Evolutionary conservation across 2,329 filamentous ascomycete genomes (phyloP), one percentile per base, ranked within the genome.

Genomic region (Tricladium varicosporioides): DNA sequence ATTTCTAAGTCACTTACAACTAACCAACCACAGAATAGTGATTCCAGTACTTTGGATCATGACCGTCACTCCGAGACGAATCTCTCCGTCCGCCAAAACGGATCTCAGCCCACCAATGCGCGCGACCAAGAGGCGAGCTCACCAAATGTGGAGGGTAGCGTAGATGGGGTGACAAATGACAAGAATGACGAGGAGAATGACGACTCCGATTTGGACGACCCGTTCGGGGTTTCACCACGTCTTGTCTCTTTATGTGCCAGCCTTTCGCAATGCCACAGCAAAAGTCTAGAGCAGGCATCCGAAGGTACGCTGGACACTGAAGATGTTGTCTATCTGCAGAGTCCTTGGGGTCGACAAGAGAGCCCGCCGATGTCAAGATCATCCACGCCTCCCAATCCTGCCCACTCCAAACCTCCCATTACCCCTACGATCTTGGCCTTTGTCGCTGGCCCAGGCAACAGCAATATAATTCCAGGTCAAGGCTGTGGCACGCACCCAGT

Each of bases 1-100:
- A 40, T 19, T 32, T 51, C 32, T n/a, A 51, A 51, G 43, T 33
- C 32, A 51, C 33, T 32, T 43, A 16, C 16, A 51, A 43, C 48
- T 51, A 43, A 51, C 33, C 33, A 43, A 43, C 18, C 5, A 40
- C 36, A 40, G 36, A 40, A 40, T 10, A 40, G 36, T 10, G 36
- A 40, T 40, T 40, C 36, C 36, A 40, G 36, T 10, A 40, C 36
- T 40, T 40, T 40, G 36, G 36, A 40, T 40, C 36, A 40, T 40
- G 36, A 10, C 36, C 36, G 36, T 40, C 36, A 40, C 36, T 40
- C 2, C 11, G 9, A 40, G 36, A 40, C 36, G 11, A 40, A 40
- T 40, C 36, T 40, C 5, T 40, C 36, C 11, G 36, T 10, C 36
- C 36, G 36, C n/a, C 5, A 10, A 40, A 10, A 40, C 36, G 36